These are phyloP conservation scores for Apiotrichum sp. DNA, from an alignment of 1,284 basidiomycete genomes.

Conservation along the genomic window DNA sequence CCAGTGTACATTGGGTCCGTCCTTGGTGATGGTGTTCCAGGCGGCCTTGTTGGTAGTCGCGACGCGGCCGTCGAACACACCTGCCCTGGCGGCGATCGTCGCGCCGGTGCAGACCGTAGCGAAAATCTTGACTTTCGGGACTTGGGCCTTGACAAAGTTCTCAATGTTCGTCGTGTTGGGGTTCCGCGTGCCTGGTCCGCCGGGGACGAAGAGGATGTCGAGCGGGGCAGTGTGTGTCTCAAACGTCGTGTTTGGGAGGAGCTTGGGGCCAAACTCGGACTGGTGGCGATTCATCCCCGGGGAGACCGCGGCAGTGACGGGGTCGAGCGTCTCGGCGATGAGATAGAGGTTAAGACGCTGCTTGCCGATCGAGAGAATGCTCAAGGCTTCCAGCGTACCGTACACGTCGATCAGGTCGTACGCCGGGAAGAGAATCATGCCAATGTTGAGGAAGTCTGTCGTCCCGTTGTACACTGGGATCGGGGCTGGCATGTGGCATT, in stretches of 20 bases:
- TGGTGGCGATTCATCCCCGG: too few relatives aligned
- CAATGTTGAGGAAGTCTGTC: not conserved
- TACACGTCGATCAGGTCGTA: not conserved
- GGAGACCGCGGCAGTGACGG: not conserved
- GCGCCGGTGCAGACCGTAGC: slow-evolving; percentile 20
- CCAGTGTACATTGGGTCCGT: not conserved
- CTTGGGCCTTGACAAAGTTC: too few relatives aligned
- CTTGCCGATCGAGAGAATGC: not conserved
- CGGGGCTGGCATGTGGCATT: not conserved
- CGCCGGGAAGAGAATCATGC: not conserved
- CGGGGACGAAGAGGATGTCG: slow-evolving; percentile 1
- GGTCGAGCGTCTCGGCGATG: not conserved
- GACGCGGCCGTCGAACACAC: slow-evolving; percentile 15
- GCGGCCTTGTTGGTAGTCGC: slow-evolving; percentile 26
- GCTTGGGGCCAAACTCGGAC: not conserved
- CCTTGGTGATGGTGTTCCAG: not conserved
- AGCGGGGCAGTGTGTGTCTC: not conserved
- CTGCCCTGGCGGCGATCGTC: slow-evolving; percentile 18
- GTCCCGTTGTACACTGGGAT: not conserved
- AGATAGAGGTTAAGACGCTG: not conserved
- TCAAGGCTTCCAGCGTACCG: not conserved
- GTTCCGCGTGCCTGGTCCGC: not conserved
- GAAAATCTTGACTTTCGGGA: slow-evolving; percentile 1
- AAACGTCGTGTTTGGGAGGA: not conserved
- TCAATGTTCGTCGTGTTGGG: not conserved